These are phyloP conservation scores for Quercus phellos DNA, from an alignment of 331 rosid genomes.

Conservation along the genomic window DNA sequence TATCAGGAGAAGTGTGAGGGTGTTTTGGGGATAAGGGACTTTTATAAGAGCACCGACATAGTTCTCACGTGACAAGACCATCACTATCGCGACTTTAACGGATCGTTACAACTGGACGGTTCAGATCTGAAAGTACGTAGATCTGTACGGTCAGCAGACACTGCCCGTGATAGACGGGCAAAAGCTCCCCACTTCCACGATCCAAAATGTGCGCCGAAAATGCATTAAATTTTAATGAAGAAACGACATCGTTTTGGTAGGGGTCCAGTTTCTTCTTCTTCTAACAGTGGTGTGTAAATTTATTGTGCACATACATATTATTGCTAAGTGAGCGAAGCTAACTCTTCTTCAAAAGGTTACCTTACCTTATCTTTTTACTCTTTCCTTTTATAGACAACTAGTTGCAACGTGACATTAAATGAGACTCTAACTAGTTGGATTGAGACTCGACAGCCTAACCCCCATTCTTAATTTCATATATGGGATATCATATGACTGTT, in stretches of 20 bases:
- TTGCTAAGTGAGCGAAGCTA: too few species aligned
- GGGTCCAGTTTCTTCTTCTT: neutral
- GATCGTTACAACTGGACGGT: conserved; percentile 27
- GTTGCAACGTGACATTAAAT: too few species aligned
- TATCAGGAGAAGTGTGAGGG: neutral
- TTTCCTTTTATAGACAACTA: too few species aligned
- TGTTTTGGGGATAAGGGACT: neutral
- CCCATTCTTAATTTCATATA: too few species aligned
- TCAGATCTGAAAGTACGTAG: conserved; percentile 14
- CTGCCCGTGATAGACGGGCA: conserved; percentile 17
- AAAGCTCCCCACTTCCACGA: neutral
- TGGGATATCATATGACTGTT: too few species aligned
- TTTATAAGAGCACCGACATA: conserved; percentile 48
- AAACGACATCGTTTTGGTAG: neutral
- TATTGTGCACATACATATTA: too few species aligned
- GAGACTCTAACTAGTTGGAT: too few species aligned
- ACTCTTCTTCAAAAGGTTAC: too few species aligned
- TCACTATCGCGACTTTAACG: conserved; percentile 13
- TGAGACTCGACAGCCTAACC: too few species aligned
- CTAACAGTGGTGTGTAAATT: too few species aligned
- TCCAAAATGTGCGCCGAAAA: conserved; percentile 21
- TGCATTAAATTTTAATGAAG: neutral
- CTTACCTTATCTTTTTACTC: too few species aligned
- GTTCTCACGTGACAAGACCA: conserved; percentile 40
- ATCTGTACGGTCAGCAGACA: conserved; percentile 20